A percentile compares a stretch with the other conserved stretches of the same genome.
Conservation (phyloP, 352 stramenopile species). For the Pythium sukuiense region DNA sequence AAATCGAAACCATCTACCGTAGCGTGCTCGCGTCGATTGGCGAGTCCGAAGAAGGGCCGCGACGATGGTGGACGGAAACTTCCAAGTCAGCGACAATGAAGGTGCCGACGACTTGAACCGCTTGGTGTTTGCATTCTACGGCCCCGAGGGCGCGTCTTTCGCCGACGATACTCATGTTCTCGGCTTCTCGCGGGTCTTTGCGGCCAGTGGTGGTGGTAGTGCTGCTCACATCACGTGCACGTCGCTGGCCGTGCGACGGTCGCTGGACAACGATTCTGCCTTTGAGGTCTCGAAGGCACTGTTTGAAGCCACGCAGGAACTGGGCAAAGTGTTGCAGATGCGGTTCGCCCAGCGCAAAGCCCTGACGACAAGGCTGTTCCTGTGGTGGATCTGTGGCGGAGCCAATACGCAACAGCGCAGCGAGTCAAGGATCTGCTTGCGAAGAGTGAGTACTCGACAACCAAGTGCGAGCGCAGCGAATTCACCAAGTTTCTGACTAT, state of each 20-base stretch:
- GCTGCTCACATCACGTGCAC: neutral
- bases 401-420: constrained; percentile 1
- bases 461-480: neutral
- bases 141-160: neutral
- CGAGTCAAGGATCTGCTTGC: neutral
- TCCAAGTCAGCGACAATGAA: neutral
- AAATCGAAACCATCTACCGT: constrained; percentile 3
- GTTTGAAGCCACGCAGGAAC: constrained; percentile 4
- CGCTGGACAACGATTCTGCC: neutral
- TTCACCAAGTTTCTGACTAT: neutral
- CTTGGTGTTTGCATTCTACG: neutral
- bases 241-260: neutral
- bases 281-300: neutral
- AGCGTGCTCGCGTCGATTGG: neutral
- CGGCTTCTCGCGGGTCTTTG: constrained; percentile 12
- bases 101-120: neutral
- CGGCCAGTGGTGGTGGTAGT: neutral
- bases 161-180: neutral
- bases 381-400: neutral
- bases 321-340: neutral
- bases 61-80: neutral
- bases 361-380: too few relatives aligned
- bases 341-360: neutral
- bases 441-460: neutral
- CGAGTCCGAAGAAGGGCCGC: neutral